Base-by-base conservation (phyloP, 176 grass and related monocot genomes). In the Musa schizocarpa region DNA sequence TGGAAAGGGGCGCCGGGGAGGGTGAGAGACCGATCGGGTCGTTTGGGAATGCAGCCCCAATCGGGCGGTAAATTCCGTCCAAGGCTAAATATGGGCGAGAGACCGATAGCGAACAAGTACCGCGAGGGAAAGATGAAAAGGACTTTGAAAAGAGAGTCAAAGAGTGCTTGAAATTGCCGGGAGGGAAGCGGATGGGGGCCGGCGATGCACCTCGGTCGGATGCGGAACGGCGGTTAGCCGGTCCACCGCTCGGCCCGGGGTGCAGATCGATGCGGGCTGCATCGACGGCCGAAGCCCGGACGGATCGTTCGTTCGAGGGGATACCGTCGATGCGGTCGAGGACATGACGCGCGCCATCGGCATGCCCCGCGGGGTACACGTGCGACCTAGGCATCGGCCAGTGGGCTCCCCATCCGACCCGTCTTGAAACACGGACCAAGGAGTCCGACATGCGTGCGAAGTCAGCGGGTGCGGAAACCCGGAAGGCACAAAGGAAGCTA, bases 361-460 rank as follows among this genome's bases (percentile, higher is more conserved):
- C 23, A 1, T 24, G 23, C 23, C 23, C 23, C 23, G 23, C 23
- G 23, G 23, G 23, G 23, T 24, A 24, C 23, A 24, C 23, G 23
- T 1, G 27, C 27, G 27, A 29, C 27, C 27, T 29, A 16, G 53
- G 72, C 72, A 57, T 4, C 73, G 73, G 83, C 73, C 78, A 57
- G 49, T 51, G 83, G 67, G 82, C 82, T 88, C 74, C 86, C 86
- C 82, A 88, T 83, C 74, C 74, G 80, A 88, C 89, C 89, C 77
- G 52, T 92, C 83, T 92, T 88, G 80, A 92, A 92, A 88, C 81
- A 89, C 72, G 76, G 76, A 92, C 83, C 81, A 88, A 92, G 89
- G 86, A 92, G 88, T 91, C 82, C 75, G 80, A 85, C 79, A 87
- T 85, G 88, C 81, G 65, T 84, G 84, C 78, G 81, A 90, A n/a